These are phyloP conservation scores for Exophiala bonariae DNA, from an alignment of 2,329 filamentous ascomycete genomes.

Conservation along the genomic window DNA sequence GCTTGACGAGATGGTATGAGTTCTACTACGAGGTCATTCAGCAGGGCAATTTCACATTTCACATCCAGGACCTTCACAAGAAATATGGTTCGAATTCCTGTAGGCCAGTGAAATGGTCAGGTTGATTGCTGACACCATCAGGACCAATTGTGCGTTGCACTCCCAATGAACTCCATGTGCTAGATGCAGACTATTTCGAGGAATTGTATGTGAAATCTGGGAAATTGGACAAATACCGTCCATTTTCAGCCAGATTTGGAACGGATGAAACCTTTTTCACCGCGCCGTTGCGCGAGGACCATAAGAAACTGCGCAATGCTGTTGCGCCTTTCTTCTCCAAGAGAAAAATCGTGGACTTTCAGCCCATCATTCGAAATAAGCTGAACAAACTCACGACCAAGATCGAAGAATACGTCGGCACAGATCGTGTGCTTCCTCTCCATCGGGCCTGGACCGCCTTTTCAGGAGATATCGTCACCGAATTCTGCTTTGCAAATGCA, in stretches of 20 bases:
- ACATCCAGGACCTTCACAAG: conserved; percentile 30
- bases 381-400: conserved; percentile 28
- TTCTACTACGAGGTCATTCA: conserved; percentile 31
- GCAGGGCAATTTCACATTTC: conserved; percentile 26
- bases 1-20: conserved; percentile 31
- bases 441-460: conserved; percentile 36
- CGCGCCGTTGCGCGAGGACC: conserved; percentile 2
- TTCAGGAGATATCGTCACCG: conserved; percentile 48
- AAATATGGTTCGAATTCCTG: conserved; percentile 30
- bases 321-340: conserved; percentile 7
- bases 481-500: conserved; percentile 34
- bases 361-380: conserved; percentile 25
- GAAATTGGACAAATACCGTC: conserved; percentile 2
- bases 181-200: conserved; percentile 18
- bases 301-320: conserved; percentile 3
- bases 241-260: conserved; percentile 4
- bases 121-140: background rate
- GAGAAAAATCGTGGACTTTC: conserved; percentile 17
- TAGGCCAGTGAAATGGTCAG: background rate
- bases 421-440: conserved; percentile 25
- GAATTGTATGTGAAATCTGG: conserved; percentile 13
- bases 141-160: conserved; percentile 20
- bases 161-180: conserved; percentile 18
- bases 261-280: conserved; percentile 8
- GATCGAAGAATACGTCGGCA: conserved; percentile 27